Conservation (phyloP, 75 land plant genomes). For the Adiantum capillusveneris region DNA sequence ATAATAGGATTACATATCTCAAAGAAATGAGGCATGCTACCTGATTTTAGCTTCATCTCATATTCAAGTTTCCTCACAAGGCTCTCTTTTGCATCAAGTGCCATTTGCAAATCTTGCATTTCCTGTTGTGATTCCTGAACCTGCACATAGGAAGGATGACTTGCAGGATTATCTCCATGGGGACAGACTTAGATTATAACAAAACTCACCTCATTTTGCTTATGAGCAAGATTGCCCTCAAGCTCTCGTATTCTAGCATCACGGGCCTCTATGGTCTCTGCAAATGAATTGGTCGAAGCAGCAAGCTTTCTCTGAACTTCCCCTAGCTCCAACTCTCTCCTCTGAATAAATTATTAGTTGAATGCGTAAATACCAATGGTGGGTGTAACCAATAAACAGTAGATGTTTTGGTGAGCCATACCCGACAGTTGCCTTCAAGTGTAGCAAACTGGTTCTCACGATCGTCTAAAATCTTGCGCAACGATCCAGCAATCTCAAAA, state of each 20-base stretch:
- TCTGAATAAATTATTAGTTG: neutral
- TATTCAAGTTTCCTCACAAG: constrained; percentile 25
- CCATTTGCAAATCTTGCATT: constrained; percentile 21
- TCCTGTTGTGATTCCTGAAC: constrained; percentile 12
- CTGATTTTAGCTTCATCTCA: constrained; percentile 22
- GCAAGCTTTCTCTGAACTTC: constrained; percentile 23
- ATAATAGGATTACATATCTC: neutral
- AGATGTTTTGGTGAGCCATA: constrained; percentile 4
- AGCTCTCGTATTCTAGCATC: constrained; percentile 17
- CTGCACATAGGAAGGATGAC: neutral
- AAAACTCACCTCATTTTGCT: constrained; percentile 7
- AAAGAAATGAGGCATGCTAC: neutral
- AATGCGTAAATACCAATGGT: no score
- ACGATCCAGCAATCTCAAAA: constrained; percentile 28
- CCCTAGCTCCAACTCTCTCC: constrained; percentile 21
- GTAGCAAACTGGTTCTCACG: constrained; percentile 23
- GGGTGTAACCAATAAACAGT: no score
- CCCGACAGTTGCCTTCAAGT: constrained; percentile 22
- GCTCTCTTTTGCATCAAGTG: constrained; percentile 17
- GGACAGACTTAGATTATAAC: neutral
- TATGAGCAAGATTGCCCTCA: constrained; percentile 14
- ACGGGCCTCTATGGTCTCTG: constrained; percentile 23
- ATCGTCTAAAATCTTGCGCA: constrained; percentile 22
- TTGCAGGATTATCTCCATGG: neutral
- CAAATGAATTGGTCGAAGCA: constrained; percentile 8